Percentiles rank a stretch among this genome's conserved stretches.
phyloP scores from a whole-genome alignment of 1,284 basidiomycete genomes.

The Vanrija humicola region DNA sequence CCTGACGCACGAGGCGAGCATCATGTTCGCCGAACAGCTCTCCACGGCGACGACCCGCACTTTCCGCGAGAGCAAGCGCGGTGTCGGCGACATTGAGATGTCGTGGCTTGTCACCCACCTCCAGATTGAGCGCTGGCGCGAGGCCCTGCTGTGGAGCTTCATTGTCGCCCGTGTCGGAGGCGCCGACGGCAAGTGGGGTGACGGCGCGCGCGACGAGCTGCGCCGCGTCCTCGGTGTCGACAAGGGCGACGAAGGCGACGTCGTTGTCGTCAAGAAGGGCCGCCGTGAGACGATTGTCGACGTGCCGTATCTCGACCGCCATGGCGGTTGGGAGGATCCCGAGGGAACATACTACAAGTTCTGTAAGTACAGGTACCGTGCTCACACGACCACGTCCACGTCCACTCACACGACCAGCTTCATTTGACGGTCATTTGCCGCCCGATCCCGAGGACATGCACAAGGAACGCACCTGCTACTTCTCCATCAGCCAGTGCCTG shows the following conservation, averaged over 20 bases:
- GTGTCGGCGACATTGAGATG: constrained; percentile 38
- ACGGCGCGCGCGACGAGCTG: constrained; percentile 23
- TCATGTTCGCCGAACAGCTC: constrained; percentile 35
- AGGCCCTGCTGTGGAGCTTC: constrained; percentile 40
- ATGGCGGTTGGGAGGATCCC: constrained; percentile 29
- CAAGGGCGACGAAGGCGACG: constrained; percentile 10
- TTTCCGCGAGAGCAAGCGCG: constrained; percentile 34
- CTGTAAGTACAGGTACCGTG: neutral
- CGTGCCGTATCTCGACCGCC: constrained; percentile 13
- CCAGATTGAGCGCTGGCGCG: constrained; percentile 42
- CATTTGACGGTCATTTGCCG: constrained; percentile 5
- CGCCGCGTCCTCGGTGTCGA: constrained; percentile 18
- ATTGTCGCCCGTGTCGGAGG: constrained; percentile 36
- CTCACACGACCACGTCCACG: constrained; percentile 29
- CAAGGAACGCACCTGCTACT: constrained; percentile 16
- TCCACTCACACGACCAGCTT: constrained; percentile 4
- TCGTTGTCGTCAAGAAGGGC: constrained; percentile 2
- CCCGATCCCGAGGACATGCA: neutral
- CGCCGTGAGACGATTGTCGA: constrained; percentile 27
- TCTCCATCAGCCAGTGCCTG: constrained; percentile 31
- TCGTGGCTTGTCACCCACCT: constrained; percentile 34
- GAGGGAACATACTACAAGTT: constrained; percentile 19
- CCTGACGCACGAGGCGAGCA: constrained; percentile 31
- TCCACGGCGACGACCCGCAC: constrained; percentile 26
- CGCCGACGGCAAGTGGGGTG: constrained; percentile 27